Percentiles rank a stretch among this genome's conserved stretches.
phyloP scores from a whole-genome alignment of 805 yeast species.

The Monosporozyma unispora region DNA sequence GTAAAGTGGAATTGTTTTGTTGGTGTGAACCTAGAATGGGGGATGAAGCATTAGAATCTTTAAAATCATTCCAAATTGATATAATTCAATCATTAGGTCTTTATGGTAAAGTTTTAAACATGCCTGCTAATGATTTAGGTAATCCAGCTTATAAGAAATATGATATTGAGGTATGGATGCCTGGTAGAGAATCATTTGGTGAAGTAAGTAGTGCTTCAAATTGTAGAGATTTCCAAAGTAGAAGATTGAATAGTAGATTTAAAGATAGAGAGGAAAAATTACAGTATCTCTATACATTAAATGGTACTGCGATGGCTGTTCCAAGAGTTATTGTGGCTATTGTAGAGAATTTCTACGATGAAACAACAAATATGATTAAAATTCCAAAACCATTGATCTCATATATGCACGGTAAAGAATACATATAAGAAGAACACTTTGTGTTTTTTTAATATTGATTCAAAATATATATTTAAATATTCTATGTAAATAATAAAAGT shows the following conservation, averaged over 20 bases:
- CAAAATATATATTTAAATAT: too few relatives aligned
- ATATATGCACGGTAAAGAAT: slow-evolving; percentile 59
- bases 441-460: too few relatives aligned
- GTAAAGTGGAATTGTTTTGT: slow-evolving; percentile 85
- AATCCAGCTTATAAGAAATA: slow-evolving; percentile 87
- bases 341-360: slow-evolving; percentile 76
- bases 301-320: slow-evolving; percentile 93
- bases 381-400: slow-evolving; percentile 63
- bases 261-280: slow-evolving; percentile 30
- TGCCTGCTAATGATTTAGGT: slow-evolving; percentile 89
- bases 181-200: slow-evolving; percentile 89
- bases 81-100: slow-evolving; percentile 63
- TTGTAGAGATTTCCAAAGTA: slow-evolving; percentile 83
- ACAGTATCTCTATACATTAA: slow-evolving; percentile 67
- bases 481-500: slow-evolving; percentile 2
- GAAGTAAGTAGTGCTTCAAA: slow-evolving; percentile 87
- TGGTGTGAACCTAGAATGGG: slow-evolving; percentile 49
- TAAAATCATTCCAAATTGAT: slow-evolving; percentile 56
- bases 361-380: slow-evolving; percentile 39
- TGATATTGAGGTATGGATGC: slow-evolving; percentile 98
- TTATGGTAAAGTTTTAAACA: slow-evolving; percentile 69
- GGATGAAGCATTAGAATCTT: slow-evolving; percentile 43
- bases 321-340: slow-evolving; percentile 86
- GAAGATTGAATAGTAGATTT: slow-evolving; percentile 67
- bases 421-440: slow-evolving; percentile 12